Conservation (phyloP, 2,329 filamentous ascomycete genomes). For the Helotiales sp. region DNA sequence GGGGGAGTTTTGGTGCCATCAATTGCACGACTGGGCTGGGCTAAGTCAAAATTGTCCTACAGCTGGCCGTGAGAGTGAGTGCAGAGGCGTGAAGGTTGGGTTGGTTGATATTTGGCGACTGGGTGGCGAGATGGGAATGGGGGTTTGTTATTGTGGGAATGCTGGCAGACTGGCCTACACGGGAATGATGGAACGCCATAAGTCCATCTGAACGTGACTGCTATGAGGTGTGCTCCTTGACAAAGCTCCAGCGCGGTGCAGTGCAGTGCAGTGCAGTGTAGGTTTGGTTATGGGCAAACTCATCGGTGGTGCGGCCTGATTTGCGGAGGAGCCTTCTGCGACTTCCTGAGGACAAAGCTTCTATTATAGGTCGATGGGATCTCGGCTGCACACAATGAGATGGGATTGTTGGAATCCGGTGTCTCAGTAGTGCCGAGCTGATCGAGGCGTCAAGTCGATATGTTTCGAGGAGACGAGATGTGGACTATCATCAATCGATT, state of each 20-base stretch:
- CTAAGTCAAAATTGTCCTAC: not conserved
- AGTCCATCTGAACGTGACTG: conserved; percentile 22
- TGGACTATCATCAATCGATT: not conserved
- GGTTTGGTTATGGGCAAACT: not conserved
- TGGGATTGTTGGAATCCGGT: not conserved
- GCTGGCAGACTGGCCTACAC: conserved; percentile 18
- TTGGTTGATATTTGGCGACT: conserved; percentile 20
- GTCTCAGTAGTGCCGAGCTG: not conserved
- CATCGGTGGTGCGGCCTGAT: conserved; percentile 15
- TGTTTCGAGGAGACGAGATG: not conserved
- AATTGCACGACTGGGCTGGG: not conserved
- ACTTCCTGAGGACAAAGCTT: no score
- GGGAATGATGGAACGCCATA: conserved; percentile 23
- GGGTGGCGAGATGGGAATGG: conserved; percentile 14
- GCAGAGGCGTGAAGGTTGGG: no score
- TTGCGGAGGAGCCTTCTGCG: conserved; percentile 29
- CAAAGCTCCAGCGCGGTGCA: not conserved
- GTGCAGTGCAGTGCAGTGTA: not conserved
- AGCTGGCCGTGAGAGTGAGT: not conserved
- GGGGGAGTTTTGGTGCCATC: not conserved
- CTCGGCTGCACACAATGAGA: not conserved
- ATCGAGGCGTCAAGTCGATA: not conserved
- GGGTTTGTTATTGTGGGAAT: conserved; percentile 13
- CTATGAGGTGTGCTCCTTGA: not conserved
- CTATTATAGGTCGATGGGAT: no score